Evolutionary conservation across 129 eudicot species (phyloP).

Genomic region (carrot (Daucus carota)): DH1_v3.0 NC_030383.2:2595501-2596000

Average conservation of each 20-base stretch:
- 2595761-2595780: background rate
- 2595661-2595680: background rate
- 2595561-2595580: background rate
- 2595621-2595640: background rate
- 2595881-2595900: background rate
- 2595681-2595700: background rate
- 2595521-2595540: background rate
- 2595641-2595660: background rate
- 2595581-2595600: background rate
- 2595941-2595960: background rate
- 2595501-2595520: too few species aligned
- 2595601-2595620: background rate
- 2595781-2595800: background rate
- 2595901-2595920: background rate
- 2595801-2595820: background rate
- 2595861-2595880: background rate
- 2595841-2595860: background rate
- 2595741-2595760: background rate
- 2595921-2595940: background rate
- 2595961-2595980: background rate
- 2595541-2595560: too few species aligned
- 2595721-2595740: background rate
- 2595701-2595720: background rate
- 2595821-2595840: background rate
- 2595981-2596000: background rate